Percentiles rank a stretch among this genome's conserved stretches.
phyloP scores from a whole-genome alignment of 164 flowering plant species.

The Magnolia changhungtana region DNA sequence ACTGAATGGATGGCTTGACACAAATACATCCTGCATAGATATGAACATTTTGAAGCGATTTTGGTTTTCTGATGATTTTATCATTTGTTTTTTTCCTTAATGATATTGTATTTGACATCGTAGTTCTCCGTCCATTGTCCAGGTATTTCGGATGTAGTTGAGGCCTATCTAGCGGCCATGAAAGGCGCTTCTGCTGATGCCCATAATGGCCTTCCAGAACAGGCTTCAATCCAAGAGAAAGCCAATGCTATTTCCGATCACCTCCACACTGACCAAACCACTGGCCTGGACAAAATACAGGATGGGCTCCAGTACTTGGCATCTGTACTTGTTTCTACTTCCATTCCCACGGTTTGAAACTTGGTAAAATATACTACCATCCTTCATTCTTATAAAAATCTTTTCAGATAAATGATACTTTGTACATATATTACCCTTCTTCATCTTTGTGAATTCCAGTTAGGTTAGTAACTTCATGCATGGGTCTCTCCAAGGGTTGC shows the following conservation, averaged over 20 bases:
- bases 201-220: constrained; percentile 29
- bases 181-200: constrained; percentile 52
- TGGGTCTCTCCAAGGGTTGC: background rate
- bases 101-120: background rate
- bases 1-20: too few species aligned
- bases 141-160: constrained; percentile 72
- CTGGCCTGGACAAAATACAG: constrained; percentile 67
- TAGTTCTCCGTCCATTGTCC: background rate
- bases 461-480: background rate
- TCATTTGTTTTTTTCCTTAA: too few species aligned
- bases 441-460: background rate
- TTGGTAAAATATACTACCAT: background rate
- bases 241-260: constrained; percentile 52
- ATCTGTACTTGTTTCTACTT: constrained; percentile 64
- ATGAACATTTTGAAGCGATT: too few species aligned
- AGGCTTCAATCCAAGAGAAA: constrained; percentile 62
- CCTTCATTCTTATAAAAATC: background rate
- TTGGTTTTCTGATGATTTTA: background rate
- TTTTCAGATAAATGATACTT: constrained; percentile 5
- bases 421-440: constrained; percentile 14
- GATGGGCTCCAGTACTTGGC: constrained; percentile 81
- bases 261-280: constrained; percentile 52
- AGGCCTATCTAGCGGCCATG: constrained; percentile 66
- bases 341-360: constrained; percentile 57
- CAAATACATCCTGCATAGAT: too few species aligned